phyloP scores from a whole-genome alignment of 2,329 filamentous ascomycete species.

The Alternaria postmessia region DNA sequence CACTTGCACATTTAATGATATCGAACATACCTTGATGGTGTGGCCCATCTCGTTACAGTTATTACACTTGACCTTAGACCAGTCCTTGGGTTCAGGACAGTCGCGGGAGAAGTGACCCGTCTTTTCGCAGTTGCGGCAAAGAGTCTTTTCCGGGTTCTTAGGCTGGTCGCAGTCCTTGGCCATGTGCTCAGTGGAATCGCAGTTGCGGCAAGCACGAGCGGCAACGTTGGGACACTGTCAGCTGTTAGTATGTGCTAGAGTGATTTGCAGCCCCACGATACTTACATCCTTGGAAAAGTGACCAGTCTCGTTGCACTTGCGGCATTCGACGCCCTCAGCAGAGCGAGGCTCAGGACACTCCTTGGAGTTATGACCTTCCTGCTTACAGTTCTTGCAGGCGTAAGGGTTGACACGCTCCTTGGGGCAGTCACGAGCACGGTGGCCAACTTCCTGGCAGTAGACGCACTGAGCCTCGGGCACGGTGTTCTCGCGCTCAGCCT shows the following conservation, averaged over 20 bases:
- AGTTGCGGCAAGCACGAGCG: conserved; percentile 48
- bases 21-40: conserved; percentile 37
- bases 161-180: conserved; percentile 50
- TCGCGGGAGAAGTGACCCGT: conserved; percentile 67
- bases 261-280: background rate
- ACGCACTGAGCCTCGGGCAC: conserved; percentile 64
- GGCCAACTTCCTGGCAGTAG: conserved; percentile 70
- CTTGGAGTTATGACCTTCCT: conserved; percentile 47
- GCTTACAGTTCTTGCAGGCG: conserved; percentile 74
- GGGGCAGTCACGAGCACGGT: conserved; percentile 72
- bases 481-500: conserved; percentile 56
- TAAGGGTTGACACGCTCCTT: conserved; percentile 65
- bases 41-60: conserved; percentile 56
- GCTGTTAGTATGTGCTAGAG: conserved; percentile 21
- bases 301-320: conserved; percentile 66
- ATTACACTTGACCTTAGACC: conserved; percentile 57
- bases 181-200: conserved; percentile 48
- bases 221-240: conserved; percentile 44
- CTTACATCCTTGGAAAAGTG: conserved; percentile 48
- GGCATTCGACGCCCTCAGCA: conserved; percentile 68
- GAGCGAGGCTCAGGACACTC: conserved; percentile 58
- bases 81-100: conserved; percentile 65
- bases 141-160: conserved; percentile 49
- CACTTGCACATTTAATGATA: background rate
- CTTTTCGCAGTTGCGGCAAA: conserved; percentile 70